A percentile compares a stretch with the other conserved stretches of the same genome.
Conservation (phyloP, 805 yeast species). For the Ogataea polymorpha region DNA sequence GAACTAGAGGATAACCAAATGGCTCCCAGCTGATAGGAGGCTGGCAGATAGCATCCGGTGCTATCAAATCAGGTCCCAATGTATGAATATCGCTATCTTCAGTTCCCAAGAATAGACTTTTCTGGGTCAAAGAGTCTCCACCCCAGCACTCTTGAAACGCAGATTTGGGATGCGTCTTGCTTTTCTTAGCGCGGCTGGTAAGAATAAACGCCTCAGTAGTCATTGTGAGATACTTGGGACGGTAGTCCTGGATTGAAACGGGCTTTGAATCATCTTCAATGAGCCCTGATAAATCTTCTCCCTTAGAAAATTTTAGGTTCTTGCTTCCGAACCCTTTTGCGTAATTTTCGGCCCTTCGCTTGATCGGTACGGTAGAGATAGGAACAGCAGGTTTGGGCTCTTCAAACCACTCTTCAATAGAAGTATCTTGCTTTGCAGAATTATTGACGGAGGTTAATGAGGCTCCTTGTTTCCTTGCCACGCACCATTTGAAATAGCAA, state of each 20-base stretch:
- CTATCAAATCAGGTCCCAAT: constrained; percentile 57
- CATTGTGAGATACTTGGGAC: constrained; percentile 58
- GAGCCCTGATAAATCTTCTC: constrained; percentile 36
- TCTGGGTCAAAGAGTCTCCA: constrained; percentile 29
- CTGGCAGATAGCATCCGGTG: constrained; percentile 82
- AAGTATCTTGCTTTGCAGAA: constrained; percentile 60
- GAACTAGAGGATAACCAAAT: constrained; percentile 74
- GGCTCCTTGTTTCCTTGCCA: constrained; percentile 81
- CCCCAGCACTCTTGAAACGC: constrained; percentile 14
- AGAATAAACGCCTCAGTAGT: constrained; percentile 50
- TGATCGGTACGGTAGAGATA: constrained; percentile 47
- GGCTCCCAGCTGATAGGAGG: constrained; percentile 91
- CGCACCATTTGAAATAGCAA: constrained; percentile 82
- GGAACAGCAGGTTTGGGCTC: constrained; percentile 52
- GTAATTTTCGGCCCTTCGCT: constrained; percentile 48
- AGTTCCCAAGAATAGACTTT: constrained; percentile 16
- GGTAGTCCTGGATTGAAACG: constrained; percentile 26
- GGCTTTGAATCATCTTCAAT: constrained; percentile 13
- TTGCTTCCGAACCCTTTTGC: constrained; percentile 31
- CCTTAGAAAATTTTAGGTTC: constrained; percentile 37
- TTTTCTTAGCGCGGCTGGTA: constrained; percentile 16
- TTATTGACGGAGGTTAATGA: constrained; percentile 47
- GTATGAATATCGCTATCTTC: constrained; percentile 42
- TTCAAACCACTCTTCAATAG: constrained; percentile 85
- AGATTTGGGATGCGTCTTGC: constrained; percentile 13